Conservation (phyloP, 345 rosid genomes). For the Gossypioides kirkii region DNA sequence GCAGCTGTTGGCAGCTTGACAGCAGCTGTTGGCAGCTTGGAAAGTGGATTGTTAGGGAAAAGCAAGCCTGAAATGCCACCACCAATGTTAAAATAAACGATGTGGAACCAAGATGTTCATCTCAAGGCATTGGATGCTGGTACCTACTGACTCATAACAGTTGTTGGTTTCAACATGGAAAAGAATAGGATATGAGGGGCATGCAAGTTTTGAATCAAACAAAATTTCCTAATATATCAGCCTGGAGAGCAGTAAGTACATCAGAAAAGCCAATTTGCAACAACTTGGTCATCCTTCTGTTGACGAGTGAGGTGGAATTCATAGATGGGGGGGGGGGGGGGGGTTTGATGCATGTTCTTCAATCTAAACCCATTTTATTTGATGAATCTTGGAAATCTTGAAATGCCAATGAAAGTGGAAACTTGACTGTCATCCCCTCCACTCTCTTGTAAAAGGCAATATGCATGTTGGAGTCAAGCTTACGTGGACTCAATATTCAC, state of each 20-base stretch:
- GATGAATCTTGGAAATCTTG: too few relatives aligned
- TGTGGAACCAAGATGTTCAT: not conserved
- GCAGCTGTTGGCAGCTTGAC: too few relatives aligned
- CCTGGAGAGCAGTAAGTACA: too few relatives aligned
- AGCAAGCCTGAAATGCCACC: too few relatives aligned
- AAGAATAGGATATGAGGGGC: not conserved
- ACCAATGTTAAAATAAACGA: not conserved
- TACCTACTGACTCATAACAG: not conserved
- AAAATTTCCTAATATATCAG: not conserved
- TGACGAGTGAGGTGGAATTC: too few relatives aligned
- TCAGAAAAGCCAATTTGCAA: too few relatives aligned
- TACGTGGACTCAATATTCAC: conserved; percentile 5
- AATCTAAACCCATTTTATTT: too few relatives aligned
- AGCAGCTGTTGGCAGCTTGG: too few relatives aligned
- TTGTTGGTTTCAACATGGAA: not conserved
- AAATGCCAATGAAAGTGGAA: not conserved
- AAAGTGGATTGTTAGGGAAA: too few relatives aligned
- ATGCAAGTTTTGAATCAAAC: not conserved
- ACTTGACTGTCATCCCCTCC: not conserved
- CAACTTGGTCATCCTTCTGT: too few relatives aligned
- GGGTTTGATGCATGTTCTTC: too few relatives aligned
- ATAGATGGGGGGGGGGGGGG: too few relatives aligned
- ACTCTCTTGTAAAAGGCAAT: not conserved
- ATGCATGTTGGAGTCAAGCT: conserved; percentile 10
- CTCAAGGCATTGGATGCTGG: not conserved